Evolutionary conservation across 208 protist species (phyloP).

Genomic region (Naegleria fowleri): DNA sequence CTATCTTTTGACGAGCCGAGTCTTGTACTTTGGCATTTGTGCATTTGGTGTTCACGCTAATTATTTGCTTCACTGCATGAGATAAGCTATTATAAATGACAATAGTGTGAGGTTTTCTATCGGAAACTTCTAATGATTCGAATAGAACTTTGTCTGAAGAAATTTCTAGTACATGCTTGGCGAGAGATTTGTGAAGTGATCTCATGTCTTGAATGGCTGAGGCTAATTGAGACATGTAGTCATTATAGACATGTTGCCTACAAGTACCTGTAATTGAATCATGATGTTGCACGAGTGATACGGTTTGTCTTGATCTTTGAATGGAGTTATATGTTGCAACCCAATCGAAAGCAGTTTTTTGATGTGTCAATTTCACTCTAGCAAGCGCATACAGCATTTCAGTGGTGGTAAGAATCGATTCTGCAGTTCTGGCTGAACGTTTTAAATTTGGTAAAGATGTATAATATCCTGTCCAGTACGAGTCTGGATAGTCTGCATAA

Average conservation of each 20-base stretch:
- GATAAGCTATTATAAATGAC: background rate
- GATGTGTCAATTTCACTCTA: background rate
- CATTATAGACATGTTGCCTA: constrained; percentile 35
- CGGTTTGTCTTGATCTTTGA: background rate
- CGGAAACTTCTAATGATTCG: background rate
- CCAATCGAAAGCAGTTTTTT: background rate
- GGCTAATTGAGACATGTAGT: constrained; percentile 32
- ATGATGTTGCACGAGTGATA: constrained; percentile 36
- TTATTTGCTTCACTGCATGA: background rate
- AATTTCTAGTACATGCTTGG: background rate
- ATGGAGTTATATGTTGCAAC: background rate
- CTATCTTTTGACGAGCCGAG: background rate
- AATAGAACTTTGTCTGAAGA: background rate
- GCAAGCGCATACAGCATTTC: constrained; percentile 37
- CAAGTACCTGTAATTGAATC: constrained; percentile 43
- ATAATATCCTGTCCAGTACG: constrained; percentile 54
- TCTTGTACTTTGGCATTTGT: background rate
- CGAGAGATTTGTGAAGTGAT: background rate
- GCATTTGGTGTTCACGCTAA: background rate
- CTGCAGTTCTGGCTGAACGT: constrained; percentile 14
- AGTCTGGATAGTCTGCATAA: constrained; percentile 52
- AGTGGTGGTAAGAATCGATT: constrained; percentile 24
- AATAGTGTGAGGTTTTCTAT: background rate
- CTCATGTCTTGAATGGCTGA: background rate
- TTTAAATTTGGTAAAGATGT: constrained; percentile 46